A percentile compares a stretch with the other conserved stretches of the same genome.
Evolutionary conservation across 257 asterid species (phyloP).

Genomic region (Salvia hispanica): DNA sequence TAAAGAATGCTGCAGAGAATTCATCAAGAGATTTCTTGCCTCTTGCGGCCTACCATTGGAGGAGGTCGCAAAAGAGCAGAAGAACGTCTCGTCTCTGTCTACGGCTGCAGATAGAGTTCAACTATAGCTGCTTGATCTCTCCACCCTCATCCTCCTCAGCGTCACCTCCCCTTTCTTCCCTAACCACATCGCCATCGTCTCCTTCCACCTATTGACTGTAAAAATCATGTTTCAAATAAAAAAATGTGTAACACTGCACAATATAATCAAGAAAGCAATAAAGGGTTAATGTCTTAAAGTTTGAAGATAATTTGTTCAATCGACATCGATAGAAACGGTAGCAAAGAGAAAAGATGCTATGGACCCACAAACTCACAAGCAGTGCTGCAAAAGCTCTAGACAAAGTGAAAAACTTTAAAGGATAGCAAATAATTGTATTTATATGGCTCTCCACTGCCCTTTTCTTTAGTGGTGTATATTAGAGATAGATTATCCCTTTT

Average conservation of each 20-base stretch:
- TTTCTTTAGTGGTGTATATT: background rate
- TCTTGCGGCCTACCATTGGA: conserved; percentile 60
- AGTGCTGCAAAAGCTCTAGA: conserved; percentile 12
- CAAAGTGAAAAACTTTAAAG: conserved; percentile 32
- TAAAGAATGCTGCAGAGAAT: conserved; percentile 71
- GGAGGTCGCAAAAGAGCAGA: conserved; percentile 64
- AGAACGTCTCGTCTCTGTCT: conserved; percentile 51
- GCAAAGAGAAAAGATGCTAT: conserved; percentile 32
- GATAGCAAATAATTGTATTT: conserved; percentile 10
- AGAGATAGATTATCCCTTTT: no score
- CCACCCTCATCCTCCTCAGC: conserved; percentile 37
- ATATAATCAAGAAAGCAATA: conserved; percentile 30
- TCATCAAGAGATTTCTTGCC: conserved; percentile 67
- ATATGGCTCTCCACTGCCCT: conserved; percentile 4
- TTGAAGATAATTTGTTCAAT: conserved; percentile 27
- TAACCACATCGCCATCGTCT: conserved; percentile 45
- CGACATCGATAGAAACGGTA: conserved; percentile 29
- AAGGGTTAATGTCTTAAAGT: conserved; percentile 28
- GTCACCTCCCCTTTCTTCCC: conserved; percentile 62
- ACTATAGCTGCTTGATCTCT: conserved; percentile 44
- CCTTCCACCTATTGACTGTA: conserved; percentile 29
- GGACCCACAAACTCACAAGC: conserved; percentile 32
- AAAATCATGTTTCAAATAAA: conserved; percentile 18
- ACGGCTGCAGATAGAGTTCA: conserved; percentile 73
- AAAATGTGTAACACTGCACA: background rate